These are phyloP conservation scores for Blastomyces percursus DNA, from an alignment of 2,329 filamentous ascomycete genomes.

Conservation along the genomic window DNA sequence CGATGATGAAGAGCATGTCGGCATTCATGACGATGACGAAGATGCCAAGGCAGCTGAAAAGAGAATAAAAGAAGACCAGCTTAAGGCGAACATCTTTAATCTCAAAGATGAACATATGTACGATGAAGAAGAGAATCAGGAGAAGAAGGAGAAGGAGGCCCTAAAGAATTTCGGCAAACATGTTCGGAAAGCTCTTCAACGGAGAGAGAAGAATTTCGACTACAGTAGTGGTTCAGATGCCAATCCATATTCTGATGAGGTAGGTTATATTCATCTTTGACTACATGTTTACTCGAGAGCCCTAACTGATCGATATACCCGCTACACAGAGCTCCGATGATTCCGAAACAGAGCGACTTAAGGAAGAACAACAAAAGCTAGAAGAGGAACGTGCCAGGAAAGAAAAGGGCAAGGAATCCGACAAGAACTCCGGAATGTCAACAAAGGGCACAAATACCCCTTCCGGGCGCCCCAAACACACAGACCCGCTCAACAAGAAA, in stretches of 20 bases:
- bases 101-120: slow-evolving; percentile 58
- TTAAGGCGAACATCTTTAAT: slow-evolving; percentile 81
- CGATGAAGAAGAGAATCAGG: slow-evolving; percentile 57
- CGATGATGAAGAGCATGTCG: slow-evolving; percentile 71
- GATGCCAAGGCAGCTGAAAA: slow-evolving; percentile 62
- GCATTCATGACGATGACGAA: slow-evolving; percentile 75
- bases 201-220: slow-evolving; percentile 74
- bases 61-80: slow-evolving; percentile 65
- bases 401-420: slow-evolving; percentile 40
- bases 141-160: slow-evolving; percentile 53
- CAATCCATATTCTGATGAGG: slow-evolving; percentile 48
- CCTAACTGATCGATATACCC: slow-evolving; percentile 10
- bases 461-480: slow-evolving; percentile 46
- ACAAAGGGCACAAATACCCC: slow-evolving; percentile 62
- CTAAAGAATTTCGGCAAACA: slow-evolving; percentile 63
- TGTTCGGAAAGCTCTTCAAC: slow-evolving; percentile 68
- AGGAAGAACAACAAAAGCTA: slow-evolving; percentile 50
- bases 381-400: slow-evolving; percentile 47
- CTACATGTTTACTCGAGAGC: not conserved
- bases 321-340: slow-evolving; percentile 45
- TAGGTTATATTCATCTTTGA: slow-evolving; percentile 19
- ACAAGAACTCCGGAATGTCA: slow-evolving; percentile 41
- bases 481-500: slow-evolving; percentile 41
- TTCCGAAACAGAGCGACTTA: slow-evolving; percentile 52
- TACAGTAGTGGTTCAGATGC: slow-evolving; percentile 62